These are phyloP conservation scores for Metschnikowia cubensis DNA, from an alignment of 805 yeast genomes.

Conservation along the genomic window DNA sequence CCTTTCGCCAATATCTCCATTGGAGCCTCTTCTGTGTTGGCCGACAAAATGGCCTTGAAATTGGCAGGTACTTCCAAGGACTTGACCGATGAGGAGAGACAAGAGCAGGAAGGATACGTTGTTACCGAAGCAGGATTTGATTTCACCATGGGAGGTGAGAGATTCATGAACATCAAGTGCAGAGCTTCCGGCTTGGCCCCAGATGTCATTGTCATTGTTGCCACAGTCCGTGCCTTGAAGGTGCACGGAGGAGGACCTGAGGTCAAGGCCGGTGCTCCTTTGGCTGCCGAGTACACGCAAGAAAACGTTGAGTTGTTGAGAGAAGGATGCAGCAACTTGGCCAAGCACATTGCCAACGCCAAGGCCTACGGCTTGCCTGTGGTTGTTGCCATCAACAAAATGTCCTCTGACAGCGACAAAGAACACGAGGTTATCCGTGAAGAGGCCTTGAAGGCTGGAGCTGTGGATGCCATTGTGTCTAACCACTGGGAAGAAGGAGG, in stretches of 20 bases:
- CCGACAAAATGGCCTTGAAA: constrained; percentile 78
- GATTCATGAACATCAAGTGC: constrained; percentile 79
- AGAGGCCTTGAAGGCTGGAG: constrained; percentile 73
- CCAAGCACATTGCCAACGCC: constrained; percentile 73
- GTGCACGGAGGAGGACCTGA: constrained; percentile 89
- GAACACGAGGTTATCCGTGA: constrained; percentile 68
- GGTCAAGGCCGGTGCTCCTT: constrained; percentile 78
- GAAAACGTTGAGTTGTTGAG: constrained; percentile 68
- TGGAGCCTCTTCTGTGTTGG: constrained; percentile 80
- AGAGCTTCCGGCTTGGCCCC: constrained; percentile 78
- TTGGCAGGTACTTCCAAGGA: constrained; percentile 63
- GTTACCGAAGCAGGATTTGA: constrained; percentile 89
- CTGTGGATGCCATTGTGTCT: constrained; percentile 70
- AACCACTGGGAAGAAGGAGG: constrained; percentile 91
- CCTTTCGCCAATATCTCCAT: constrained; percentile 86
- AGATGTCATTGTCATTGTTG: constrained; percentile 75
- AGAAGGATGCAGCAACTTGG: constrained; percentile 70
- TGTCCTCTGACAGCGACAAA: constrained; percentile 65
- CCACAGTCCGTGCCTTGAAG: constrained; percentile 80
- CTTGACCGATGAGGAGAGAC: constrained; percentile 38
- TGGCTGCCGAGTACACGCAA: constrained; percentile 66
- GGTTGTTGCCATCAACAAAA: constrained; percentile 77
- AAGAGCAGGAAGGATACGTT: constrained; percentile 64
- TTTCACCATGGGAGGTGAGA: constrained; percentile 89
- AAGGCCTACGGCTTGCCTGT: constrained; percentile 71